A percentile compares a stretch with the other conserved stretches of the same genome.
These are phyloP conservation scores for Psilocybe sp. DNA, from an alignment of 768 basidiomycete species.

Conservation along the genomic window DNA sequence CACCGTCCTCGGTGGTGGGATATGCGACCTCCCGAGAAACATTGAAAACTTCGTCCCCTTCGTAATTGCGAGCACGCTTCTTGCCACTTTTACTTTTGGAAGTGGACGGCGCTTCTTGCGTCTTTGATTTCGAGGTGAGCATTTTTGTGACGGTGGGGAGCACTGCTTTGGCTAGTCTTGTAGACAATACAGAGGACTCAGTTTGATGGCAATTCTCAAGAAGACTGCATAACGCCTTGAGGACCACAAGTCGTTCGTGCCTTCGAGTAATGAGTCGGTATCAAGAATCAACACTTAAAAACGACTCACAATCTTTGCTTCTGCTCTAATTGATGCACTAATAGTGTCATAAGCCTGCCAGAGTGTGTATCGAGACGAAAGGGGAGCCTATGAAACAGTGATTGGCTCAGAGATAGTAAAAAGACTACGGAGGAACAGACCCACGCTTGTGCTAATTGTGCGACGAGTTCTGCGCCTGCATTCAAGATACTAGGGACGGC, in stretches of 20 bases:
- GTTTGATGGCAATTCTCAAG: conserved; percentile 41
- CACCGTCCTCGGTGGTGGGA: conserved; percentile 45
- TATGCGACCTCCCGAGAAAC: conserved; percentile 44
- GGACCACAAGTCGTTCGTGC: conserved; percentile 36
- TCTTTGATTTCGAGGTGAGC: conserved; percentile 31
- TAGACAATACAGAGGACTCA: conserved; percentile 46
- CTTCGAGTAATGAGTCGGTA: conserved; percentile 20
- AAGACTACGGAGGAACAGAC: conserved; percentile 8
- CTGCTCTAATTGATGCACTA: conserved; percentile 65
- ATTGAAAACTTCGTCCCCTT: conserved; percentile 74
- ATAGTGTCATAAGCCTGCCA: conserved; percentile 46
- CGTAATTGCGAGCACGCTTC: conserved; percentile 67
- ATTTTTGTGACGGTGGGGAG: conserved; percentile 48
- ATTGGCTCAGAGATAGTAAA: neutral
- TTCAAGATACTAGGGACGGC: conserved; percentile 50
- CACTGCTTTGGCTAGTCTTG: conserved; percentile 53
- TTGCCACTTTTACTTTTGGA: conserved; percentile 53
- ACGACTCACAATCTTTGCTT: conserved; percentile 42
- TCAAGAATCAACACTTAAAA: neutral
- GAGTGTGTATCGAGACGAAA: conserved; percentile 55
- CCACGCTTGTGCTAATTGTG: conserved; percentile 48
- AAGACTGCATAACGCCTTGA: conserved; percentile 42
- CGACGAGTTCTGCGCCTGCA: conserved; percentile 50
- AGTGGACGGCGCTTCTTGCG: conserved; percentile 13
- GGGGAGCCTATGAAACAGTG: conserved; percentile 37